Base-by-base conservation (phyloP, 352 stramenopile genomes). In the Phytophthora crassamura region DNA sequence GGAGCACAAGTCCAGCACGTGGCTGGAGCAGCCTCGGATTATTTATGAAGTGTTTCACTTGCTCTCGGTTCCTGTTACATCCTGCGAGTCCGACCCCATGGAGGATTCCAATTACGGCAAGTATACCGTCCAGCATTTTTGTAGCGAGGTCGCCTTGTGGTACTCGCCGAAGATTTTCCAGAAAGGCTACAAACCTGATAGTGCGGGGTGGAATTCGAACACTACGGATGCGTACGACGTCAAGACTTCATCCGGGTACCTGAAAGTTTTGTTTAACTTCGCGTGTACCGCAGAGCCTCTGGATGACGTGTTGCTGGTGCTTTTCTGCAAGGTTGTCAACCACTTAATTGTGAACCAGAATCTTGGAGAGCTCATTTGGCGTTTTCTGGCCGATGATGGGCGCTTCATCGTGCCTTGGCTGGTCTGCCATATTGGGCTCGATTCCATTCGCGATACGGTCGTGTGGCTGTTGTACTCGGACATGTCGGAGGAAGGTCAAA, bases 281-380 rank as follows among this genome's bases (percentile, higher is more conserved):
- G 64, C 94, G 15, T 95, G 84, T 46, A 84, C 71, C 7, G 72
- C 77, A 1, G 73, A 84, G 9, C 70, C 78, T 14, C 71, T 93
- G 16, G 88, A 95, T 42, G 82, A 94, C 28, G 88, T 95, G 7
- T 54, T 93, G 12, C 46, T 95, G 22, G 76, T 95, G 41, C 69
- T 95, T 10, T 95, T 95, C 59, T 95, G 88, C 76, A 94, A 95
- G 67, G 86, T 93, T 16, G 59, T 93, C 47, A 93, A 94, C 55
- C 81, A 90, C 47, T 90, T 87, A n/a, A 86, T 94, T 46, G 61
- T 93, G 50, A 84, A 81, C 20, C 73, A 90, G 51, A 82, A 83
- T 30, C 62, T 95, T 47, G 88, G 88, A 49, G 75, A 67, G 46
- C 70, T 91, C 22, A 75, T 95, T 38, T 79, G 87, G 61, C 49